These are phyloP conservation scores for Tagetes erecta DNA, from an alignment of 129 eudicot species.

Conservation along the genomic window DNA sequence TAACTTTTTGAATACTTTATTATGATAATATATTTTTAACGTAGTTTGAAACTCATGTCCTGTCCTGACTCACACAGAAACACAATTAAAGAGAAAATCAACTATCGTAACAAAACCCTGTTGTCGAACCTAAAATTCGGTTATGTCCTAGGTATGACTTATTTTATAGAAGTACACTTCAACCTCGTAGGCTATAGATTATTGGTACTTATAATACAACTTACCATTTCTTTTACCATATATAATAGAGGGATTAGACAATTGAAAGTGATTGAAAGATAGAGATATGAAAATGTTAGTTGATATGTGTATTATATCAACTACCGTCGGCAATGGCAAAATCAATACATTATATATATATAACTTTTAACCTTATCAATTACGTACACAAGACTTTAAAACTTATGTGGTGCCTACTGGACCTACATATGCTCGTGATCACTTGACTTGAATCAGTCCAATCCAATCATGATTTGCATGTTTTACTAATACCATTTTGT, in stretches of 20 bases:
- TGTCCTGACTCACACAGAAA: no score
- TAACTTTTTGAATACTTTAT: neutral
- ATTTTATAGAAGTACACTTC: no score
- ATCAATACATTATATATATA: neutral
- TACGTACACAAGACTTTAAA: neutral
- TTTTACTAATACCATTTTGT: neutral
- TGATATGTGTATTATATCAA: neutral
- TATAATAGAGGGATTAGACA: conserved; percentile 1
- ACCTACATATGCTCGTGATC: neutral
- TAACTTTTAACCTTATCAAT: neutral
- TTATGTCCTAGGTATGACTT: no score
- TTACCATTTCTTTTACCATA: neutral
- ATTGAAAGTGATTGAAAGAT: conserved; percentile 21
- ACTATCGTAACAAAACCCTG: no score
- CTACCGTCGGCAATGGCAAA: conserved; percentile 22
- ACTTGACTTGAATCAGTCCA: neutral
- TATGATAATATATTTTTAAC: no score
- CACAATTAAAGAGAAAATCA: no score
- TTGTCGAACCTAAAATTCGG: no score
- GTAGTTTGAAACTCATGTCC: no score
- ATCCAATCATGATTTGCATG: neutral
- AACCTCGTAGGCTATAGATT: no score
- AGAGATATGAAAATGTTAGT: conserved; percentile 3
- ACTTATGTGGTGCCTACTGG: neutral
- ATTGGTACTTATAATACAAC: no score